Evolutionary conservation across 805 yeast genomes (phyloP).

Genomic region (Suhomyces canberraensis): DNA sequence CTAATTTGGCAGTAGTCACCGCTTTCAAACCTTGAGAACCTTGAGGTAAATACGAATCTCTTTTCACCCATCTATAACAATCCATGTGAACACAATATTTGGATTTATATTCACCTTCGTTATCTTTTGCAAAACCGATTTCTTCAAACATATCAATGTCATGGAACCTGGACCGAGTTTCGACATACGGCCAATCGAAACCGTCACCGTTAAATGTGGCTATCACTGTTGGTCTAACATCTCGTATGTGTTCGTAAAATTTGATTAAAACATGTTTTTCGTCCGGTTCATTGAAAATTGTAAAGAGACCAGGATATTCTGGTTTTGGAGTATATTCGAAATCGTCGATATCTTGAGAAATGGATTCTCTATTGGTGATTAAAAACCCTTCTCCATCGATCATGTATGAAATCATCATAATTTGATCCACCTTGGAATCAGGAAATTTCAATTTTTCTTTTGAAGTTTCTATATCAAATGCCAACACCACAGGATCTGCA

Average conservation of each 20-base stretch:
- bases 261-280: conserved; percentile 71
- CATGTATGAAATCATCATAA: conserved; percentile 99
- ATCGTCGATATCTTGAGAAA: conserved; percentile 91
- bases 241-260: conserved; percentile 89
- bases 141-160: conserved; percentile 87
- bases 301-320: conserved; percentile 86
- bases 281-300: conserved; percentile 84
- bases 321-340: conserved; percentile 97
- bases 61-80: conserved; percentile 95
- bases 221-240: conserved; percentile 89
- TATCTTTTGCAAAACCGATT: conserved; percentile 88
- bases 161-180: conserved; percentile 77
- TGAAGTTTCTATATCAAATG: conserved; percentile 97
- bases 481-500: conserved; percentile 95
- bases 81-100: conserved; percentile 95
- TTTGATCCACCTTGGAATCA: conserved; percentile 82
- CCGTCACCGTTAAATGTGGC: conserved; percentile 98
- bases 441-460: conserved; percentile 96
- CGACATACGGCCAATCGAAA: conserved; percentile 99
- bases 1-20: conserved; percentile 91
- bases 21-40: conserved; percentile 98
- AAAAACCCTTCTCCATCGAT: conserved; percentile 95
- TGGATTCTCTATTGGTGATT: conserved; percentile 91
- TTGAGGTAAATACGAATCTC: conserved; percentile 96
- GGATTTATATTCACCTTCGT: conserved; percentile 90